phyloP scores from a whole-genome alignment of 2,329 filamentous ascomycete genomes.

The Fusarium liriodendri region DNA sequence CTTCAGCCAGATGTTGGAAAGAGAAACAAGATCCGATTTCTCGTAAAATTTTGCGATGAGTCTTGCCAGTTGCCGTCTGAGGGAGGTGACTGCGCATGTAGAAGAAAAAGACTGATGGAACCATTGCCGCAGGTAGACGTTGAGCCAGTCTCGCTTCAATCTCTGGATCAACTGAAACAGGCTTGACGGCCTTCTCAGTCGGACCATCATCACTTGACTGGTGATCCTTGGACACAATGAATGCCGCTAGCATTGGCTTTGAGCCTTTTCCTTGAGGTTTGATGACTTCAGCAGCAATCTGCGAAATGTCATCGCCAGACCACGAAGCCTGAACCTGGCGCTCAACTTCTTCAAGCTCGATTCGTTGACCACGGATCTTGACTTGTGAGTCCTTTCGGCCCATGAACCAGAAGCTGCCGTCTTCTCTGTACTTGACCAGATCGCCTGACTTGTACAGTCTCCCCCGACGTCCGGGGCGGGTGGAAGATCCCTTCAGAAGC shows the following conservation, averaged over 20 bases:
- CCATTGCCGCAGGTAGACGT: slow-evolving; percentile 28
- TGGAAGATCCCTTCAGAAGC: slow-evolving; percentile 28
- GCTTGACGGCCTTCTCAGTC: not conserved
- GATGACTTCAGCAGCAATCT: not conserved
- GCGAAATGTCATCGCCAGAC: not conserved
- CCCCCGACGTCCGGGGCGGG: not conserved
- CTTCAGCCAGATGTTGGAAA: slow-evolving; percentile 53
- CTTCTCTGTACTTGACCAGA: slow-evolving; percentile 53
- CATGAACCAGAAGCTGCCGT: slow-evolving; percentile 56
- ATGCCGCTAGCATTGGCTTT: not conserved
- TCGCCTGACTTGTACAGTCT: slow-evolving; percentile 60
- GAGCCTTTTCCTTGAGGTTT: not conserved
- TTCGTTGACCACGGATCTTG: slow-evolving; percentile 66
- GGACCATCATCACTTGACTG: not conserved
- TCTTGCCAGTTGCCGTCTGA: slow-evolving; percentile 27
- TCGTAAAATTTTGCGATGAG: slow-evolving; percentile 20
- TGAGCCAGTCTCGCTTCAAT: slow-evolving; percentile 1
- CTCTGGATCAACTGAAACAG: not conserved
- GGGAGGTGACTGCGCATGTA: slow-evolving; percentile 13
- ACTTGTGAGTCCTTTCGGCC: slow-evolving; percentile 69
- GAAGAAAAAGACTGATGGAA: slow-evolving; percentile 26
- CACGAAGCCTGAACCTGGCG: not conserved
- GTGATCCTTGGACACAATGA: not conserved
- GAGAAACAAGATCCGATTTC: slow-evolving; percentile 19
- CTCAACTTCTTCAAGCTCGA: slow-evolving; percentile 56